Base-by-base conservation (phyloP, 164 flowering plant species). In the Liriodendron chinense region DNA sequence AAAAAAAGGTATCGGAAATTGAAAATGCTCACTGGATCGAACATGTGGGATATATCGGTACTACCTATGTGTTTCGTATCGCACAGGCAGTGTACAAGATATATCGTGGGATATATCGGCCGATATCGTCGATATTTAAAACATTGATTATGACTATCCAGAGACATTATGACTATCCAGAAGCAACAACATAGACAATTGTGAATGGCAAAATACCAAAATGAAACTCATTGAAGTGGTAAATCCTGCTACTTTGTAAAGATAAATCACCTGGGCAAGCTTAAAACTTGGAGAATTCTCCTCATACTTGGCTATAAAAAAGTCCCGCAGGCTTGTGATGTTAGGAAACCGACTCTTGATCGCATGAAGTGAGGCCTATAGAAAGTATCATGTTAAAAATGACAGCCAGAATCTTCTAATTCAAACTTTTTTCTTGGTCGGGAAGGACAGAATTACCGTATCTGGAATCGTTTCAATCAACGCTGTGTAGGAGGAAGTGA, bases 391-490 rank as follows among this genome's bases (percentile, higher is more conserved):
- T 66, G 65, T 13, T 57, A 47, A 9, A 61, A 23, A 28, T 0
- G 6, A 47, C 23, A 26, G 47, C 6, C 7, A 56, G 68, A 66
- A 43, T 34, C 48, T 67, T 70, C 9, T 28, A 25, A 68, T 75
- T 73, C 9, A 26, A 67, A 14, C 18, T 34, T 3, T 9, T 23
- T 64, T 64, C 67, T 64, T 64, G 14, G 18, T 25, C 43, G 47
- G 47, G 14, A 28, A 68, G 21, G 2, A 72, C 20, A 69, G 28
- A 69, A 71, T 67, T 91, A 96, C 99, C 86, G 99, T 96, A 79
- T 96, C 98, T 65, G 98, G 94, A 85, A 96, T 94, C 73, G 99
- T 96, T 85, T 96, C 99, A 72, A 96, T 96, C 12, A 96, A 90
- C 61, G 99, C 98, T 16, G 99, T 93, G 83, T 96, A 96, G n/a